A percentile compares a stretch with the other conserved stretches of the same genome.
Evolutionary conservation across 2,329 filamentous ascomycete species (phyloP).

Genomic region (Penicillium sp.): DNA sequence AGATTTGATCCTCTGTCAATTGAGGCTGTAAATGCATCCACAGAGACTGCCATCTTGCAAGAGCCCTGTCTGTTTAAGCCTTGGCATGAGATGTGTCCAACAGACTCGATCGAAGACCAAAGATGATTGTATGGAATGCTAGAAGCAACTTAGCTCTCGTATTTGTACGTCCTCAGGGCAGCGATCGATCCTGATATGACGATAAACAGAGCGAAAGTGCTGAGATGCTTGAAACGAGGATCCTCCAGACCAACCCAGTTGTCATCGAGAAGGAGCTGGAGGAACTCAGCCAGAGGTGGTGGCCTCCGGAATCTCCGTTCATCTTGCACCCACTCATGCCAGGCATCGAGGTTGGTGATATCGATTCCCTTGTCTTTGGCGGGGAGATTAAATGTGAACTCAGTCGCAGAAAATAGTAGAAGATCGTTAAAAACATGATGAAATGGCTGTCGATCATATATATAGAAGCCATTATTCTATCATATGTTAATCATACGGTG

Average conservation of each 20-base stretch:
- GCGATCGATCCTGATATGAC: conserved; percentile 6
- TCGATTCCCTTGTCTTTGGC: conserved; percentile 15
- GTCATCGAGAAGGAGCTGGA: conserved; percentile 11
- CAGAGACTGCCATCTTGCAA: conserved; percentile 10
- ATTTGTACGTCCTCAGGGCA: too few relatives aligned
- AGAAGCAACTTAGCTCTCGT: neutral
- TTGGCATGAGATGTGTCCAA: conserved; percentile 1
- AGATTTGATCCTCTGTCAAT: conserved; percentile 12
- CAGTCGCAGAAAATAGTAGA: conserved; percentile 6
- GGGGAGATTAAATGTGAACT: conserved; percentile 17
- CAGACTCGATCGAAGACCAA: conserved; percentile 6
- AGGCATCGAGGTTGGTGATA: conserved; percentile 8
- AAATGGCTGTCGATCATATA: conserved; percentile 18
- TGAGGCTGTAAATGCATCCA: conserved; percentile 9
- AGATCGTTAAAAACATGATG: conserved; percentile 18
- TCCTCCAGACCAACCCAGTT: conserved; percentile 4
- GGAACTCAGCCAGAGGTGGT: conserved; percentile 6
- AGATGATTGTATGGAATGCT: conserved; percentile 17
- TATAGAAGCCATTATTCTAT: conserved; percentile 18
- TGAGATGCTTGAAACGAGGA: conserved; percentile 8
- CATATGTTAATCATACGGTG: neutral
- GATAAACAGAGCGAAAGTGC: conserved; percentile 14
- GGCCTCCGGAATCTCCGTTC: conserved; percentile 8
- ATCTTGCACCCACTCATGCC: conserved; percentile 11
- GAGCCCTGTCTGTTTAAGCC: conserved; percentile 10